phyloP scores from a whole-genome alignment of 768 basidiomycete genomes.

The Lyophyllum decastes region DNA sequence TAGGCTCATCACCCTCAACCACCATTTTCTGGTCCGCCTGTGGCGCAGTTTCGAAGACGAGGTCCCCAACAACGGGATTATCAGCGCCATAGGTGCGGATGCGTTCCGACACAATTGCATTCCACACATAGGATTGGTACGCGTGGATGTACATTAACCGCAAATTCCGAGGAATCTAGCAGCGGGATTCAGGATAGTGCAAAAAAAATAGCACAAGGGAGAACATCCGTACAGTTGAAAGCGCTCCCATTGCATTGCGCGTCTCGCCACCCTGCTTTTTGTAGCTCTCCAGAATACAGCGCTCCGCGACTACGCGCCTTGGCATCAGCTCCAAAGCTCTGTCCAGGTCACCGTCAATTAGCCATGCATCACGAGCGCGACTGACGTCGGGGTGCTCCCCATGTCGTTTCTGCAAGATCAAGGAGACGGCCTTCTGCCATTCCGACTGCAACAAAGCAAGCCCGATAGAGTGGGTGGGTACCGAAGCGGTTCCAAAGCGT shows the following conservation, averaged over 20 bases:
- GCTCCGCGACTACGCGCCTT: slow-evolving; percentile 88
- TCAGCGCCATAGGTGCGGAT: slow-evolving; percentile 76
- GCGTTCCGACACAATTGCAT: slow-evolving; percentile 93
- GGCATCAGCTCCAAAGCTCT: slow-evolving; percentile 87
- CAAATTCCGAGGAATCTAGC: slow-evolving; percentile 91
- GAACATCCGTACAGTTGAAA: slow-evolving; percentile 65
- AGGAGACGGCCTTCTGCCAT: slow-evolving; percentile 84
- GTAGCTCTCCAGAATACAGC: slow-evolving; percentile 89
- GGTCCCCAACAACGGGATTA: slow-evolving; percentile 80
- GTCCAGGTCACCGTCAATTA: slow-evolving; percentile 78
- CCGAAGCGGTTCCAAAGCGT: slow-evolving; percentile 94
- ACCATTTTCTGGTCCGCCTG: slow-evolving; percentile 35
- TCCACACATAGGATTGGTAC: slow-evolving; percentile 99
- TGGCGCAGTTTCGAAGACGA: slow-evolving; percentile 68
- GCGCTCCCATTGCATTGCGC: slow-evolving; percentile 83
- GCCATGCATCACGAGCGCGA: slow-evolving; percentile 83
- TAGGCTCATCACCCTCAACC: slow-evolving; percentile 31
- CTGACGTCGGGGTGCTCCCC: slow-evolving; percentile 94
- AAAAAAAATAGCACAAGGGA: neutral
- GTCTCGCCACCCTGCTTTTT: slow-evolving; percentile 78
- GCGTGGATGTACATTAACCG: slow-evolving; percentile 98
- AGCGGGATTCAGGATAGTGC: neutral
- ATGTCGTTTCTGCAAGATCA: slow-evolving; percentile 80
- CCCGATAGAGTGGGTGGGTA: slow-evolving; percentile 94
- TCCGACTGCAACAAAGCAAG: slow-evolving; percentile 86